Evolutionary conservation across 371 early-diverging fungal genomes (phyloP).

Genomic region (Chytridium lagenaria): DNA sequence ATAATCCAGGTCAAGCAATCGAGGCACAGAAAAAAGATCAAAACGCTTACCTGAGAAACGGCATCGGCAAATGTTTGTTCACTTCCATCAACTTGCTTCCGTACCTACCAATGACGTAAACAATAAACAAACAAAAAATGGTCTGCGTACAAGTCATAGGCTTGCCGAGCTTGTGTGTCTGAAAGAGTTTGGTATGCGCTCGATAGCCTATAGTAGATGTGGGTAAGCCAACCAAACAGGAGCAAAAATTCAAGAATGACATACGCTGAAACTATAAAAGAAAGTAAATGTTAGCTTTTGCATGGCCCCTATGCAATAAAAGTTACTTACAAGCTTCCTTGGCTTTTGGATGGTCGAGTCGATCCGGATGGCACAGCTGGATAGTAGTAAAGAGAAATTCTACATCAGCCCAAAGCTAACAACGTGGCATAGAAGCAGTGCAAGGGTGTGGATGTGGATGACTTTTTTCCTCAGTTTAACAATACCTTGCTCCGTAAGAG

Average conservation of each 20-base stretch:
- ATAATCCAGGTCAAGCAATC: background rate
- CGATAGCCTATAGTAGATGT: conserved; percentile 22
- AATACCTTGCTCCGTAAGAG: conserved; percentile 35
- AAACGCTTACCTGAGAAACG: conserved; percentile 36
- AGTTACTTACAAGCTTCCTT: conserved; percentile 44
- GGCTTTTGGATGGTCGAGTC: conserved; percentile 32
- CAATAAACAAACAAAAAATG: background rate
- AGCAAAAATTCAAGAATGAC: too few relatives aligned
- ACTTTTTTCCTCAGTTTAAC: background rate
- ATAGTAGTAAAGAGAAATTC: background rate
- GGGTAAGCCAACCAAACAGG: background rate
- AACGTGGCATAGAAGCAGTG: too few relatives aligned
- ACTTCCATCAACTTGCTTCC: conserved; percentile 30
- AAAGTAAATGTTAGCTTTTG: too few relatives aligned
- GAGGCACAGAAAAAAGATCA: too few relatives aligned
- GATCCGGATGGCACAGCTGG: conserved; percentile 41
- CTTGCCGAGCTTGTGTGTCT: conserved; percentile 25
- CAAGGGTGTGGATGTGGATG: too few relatives aligned
- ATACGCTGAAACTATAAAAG: too few relatives aligned
- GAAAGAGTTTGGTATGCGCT: conserved; percentile 39
- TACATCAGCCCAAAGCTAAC: too few relatives aligned
- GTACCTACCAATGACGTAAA: conserved; percentile 12
- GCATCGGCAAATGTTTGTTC: conserved; percentile 42
- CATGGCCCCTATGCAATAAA: too few relatives aligned
- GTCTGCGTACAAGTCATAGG: conserved; percentile 32